Evolutionary conservation across 2,329 filamentous ascomycete genomes (phyloP).

Genomic region (Colletotrichum trifolii): DNA sequence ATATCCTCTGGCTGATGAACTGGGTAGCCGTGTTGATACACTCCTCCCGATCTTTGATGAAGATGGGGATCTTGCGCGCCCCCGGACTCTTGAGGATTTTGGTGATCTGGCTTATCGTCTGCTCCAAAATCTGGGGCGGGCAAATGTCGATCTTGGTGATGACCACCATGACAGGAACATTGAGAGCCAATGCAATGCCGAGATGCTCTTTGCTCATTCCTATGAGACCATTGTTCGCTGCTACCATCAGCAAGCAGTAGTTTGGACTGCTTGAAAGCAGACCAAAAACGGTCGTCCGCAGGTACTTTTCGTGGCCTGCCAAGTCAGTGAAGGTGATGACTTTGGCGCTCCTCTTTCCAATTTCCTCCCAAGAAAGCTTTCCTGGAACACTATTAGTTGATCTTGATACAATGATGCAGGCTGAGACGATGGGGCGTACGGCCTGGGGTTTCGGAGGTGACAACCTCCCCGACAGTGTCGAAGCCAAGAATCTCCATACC

Average conservation of each 20-base stretch:
- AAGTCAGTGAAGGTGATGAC: slow-evolving; percentile 97
- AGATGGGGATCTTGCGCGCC: slow-evolving; percentile 93
- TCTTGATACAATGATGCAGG: no score
- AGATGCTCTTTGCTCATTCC: slow-evolving; percentile 99
- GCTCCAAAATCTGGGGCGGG: slow-evolving; percentile 91
- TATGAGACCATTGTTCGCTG: slow-evolving; percentile 95
- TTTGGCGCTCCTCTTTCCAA: slow-evolving; percentile 93
- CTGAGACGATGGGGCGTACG: slow-evolving; percentile 62
- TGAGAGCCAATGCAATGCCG: slow-evolving; percentile 91
- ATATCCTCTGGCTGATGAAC: slow-evolving; percentile 94
- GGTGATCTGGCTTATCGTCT: slow-evolving; percentile 91
- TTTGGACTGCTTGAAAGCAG: slow-evolving; percentile 94
- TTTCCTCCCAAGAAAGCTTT: slow-evolving; percentile 94
- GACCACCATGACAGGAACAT: slow-evolving; percentile 97
- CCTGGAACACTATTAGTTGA: slow-evolving; percentile 45
- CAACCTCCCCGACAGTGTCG: slow-evolving; percentile 84
- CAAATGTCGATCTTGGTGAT: slow-evolving; percentile 99
- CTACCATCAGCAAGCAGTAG: slow-evolving; percentile 98
- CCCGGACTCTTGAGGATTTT: slow-evolving; percentile 95
- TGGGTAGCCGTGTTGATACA: slow-evolving; percentile 96
- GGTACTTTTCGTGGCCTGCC: slow-evolving; percentile 93
- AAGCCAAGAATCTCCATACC: slow-evolving; percentile 99
- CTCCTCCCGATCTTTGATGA: slow-evolving; percentile 91
- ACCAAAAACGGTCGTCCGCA: slow-evolving; percentile 96
- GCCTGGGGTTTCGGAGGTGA: slow-evolving; percentile 84